Base-by-base conservation (phyloP, 306 rosid species). In the Acacia confusa region DNA sequence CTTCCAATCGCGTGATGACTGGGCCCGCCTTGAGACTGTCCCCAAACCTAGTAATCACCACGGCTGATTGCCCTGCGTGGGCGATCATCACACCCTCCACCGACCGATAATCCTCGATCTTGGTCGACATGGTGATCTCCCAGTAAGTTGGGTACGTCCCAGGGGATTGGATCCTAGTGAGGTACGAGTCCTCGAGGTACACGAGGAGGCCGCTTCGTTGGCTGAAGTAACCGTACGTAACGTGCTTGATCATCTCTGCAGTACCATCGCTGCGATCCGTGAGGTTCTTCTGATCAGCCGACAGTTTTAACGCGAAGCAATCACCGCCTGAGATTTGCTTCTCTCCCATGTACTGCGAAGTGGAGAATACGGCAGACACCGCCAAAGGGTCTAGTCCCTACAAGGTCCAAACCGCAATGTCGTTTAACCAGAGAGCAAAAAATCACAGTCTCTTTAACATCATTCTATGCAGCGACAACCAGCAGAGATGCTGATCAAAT, bases 211-310 rank as follows among this genome's bases (percentile, higher is more conserved):
- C 98, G 68, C 87, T 91, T 78, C 81, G 78, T 78, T 94, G 98
- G 86, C 97, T 86, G 75, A 94, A 94, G 91, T 90, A 89, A 11
- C 97, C 98, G 75, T 85, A 90, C 52, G 86, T 71, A 1, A 88
- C 89, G 60, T 94, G 98, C 77, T 90, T 94, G 68, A 94, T 94
- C 97, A 90, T 94, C 86, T 94, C 98, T 0, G 98, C 98, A 1
- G 98, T 92, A 88, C 32, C 88, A 4, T 94, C 98, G 43, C 95
- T 92, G 0, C 98, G 94, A 17, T 85, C 97, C 15, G 78, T 85
- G 1, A 94, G 87, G 70, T 90, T 91, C 77, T 84, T 78, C 79
- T 87, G 98, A 79, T 92, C 92, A 0, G 94, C 92, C 2, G 95
- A 90, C 14, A 94, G 60, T 78, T 94, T 92, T 61, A 94, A 60